Percentiles rank a stretch among this genome's conserved stretches.
phyloP scores from a whole-genome alignment of 768 basidiomycete genomes.

The Kwoniella pini region DNA sequence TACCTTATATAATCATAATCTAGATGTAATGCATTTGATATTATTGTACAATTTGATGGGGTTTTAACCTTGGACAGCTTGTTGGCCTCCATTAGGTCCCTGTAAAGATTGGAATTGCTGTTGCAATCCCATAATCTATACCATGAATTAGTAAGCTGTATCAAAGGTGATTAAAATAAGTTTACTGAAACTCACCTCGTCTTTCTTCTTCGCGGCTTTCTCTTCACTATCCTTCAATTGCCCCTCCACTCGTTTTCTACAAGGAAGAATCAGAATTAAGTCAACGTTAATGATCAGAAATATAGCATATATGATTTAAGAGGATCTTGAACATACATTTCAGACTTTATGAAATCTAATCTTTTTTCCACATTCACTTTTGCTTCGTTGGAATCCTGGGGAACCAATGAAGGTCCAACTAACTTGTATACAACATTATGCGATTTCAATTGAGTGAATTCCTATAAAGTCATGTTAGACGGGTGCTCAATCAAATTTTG shows the following conservation, averaged over 20 bases:
- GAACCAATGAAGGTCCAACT: constrained; percentile 83
- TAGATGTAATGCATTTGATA: background rate
- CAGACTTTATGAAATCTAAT: constrained; percentile 79
- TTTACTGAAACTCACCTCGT: constrained; percentile 63
- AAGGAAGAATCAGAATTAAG: background rate
- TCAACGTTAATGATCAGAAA: constrained; percentile 1
- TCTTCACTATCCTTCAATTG: constrained; percentile 77
- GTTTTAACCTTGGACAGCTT: constrained; percentile 12
- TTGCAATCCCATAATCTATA: constrained; percentile 43
- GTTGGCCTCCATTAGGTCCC: constrained; percentile 15
- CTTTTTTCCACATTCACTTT: constrained; percentile 85
- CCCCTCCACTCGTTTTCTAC: constrained; percentile 73
- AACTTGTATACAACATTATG: constrained; percentile 86
- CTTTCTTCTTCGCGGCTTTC: constrained; percentile 77
- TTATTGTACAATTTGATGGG: background rate
- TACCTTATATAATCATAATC: background rate
- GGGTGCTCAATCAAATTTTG: background rate
- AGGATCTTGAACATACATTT: constrained; percentile 66
- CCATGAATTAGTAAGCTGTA: background rate
- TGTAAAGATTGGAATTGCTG: constrained; percentile 43
- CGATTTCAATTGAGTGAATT: constrained; percentile 72
- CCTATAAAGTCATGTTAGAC: constrained; percentile 59
- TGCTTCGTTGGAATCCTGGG: constrained; percentile 85
- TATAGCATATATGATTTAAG: background rate
- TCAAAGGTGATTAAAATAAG: background rate